Evolutionary conservation across 1,284 basidiomycete species (phyloP).

Genomic region (Sphaerobolus stellatus): DNA sequence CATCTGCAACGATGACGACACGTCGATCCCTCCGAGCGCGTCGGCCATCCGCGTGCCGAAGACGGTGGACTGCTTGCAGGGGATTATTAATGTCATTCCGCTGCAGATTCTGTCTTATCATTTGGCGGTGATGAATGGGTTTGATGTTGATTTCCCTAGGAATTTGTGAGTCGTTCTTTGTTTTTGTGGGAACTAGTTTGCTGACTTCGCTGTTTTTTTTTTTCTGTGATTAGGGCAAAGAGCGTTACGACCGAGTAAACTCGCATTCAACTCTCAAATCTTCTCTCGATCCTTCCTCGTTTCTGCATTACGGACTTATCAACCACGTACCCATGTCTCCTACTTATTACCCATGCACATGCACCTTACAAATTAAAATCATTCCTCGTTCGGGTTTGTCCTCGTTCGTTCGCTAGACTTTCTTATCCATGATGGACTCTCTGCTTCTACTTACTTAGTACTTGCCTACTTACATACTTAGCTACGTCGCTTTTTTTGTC

Average conservation of each 20-base stretch:
- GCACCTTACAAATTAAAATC: too few relatives aligned
- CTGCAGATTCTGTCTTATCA: slow-evolving; percentile 97
- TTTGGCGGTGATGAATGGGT: slow-evolving; percentile 91
- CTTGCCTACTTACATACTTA: too few relatives aligned
- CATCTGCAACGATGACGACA: slow-evolving; percentile 93
- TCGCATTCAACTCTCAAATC: too few relatives aligned
- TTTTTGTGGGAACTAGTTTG: slow-evolving; percentile 8
- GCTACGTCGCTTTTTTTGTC: too few relatives aligned
- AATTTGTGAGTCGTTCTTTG: slow-evolving; percentile 68
- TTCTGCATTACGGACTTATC: too few relatives aligned
- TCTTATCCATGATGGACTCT: too few relatives aligned
- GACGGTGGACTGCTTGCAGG: slow-evolving; percentile 95
- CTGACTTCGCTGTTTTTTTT: slow-evolving; percentile 14
- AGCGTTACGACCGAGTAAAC: slow-evolving; percentile 80
- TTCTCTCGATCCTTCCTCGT: too few relatives aligned
- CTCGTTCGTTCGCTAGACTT: too few relatives aligned
- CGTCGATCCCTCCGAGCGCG: slow-evolving; percentile 69
- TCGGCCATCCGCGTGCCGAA: slow-evolving; percentile 92
- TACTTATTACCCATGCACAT: too few relatives aligned
- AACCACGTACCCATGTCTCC: too few relatives aligned
- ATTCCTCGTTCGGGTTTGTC: too few relatives aligned
- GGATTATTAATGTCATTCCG: slow-evolving; percentile 95
- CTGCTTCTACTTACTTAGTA: too few relatives aligned
- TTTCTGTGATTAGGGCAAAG: slow-evolving; percentile 58
- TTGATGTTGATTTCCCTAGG: slow-evolving; percentile 98